Conservation (phyloP, 495 filamentous ascomycete species). For the Talaromyces trachyspermus region DNA sequence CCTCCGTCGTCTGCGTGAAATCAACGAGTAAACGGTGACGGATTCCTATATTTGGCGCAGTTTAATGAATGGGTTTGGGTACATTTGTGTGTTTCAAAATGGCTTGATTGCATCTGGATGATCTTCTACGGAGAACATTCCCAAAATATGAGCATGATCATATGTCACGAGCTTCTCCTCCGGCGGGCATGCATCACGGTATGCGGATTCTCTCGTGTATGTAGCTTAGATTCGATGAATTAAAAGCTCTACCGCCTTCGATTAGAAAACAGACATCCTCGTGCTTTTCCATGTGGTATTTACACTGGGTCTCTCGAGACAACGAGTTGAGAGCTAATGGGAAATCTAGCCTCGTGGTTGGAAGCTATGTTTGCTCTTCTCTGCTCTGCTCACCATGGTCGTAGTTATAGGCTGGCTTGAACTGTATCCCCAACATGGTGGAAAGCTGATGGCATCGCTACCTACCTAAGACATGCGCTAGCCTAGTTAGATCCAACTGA, state of each 20-base stretch:
- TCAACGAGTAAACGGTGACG: conserved; percentile 70
- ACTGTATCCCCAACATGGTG: too few relatives aligned
- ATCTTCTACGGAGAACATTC: background rate
- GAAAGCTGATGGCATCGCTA: too few relatives aligned
- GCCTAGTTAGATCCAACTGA: too few relatives aligned
- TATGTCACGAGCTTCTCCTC: conserved; percentile 4
- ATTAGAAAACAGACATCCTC: too few relatives aligned
- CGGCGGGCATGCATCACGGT: conserved; percentile 5
- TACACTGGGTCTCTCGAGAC: background rate
- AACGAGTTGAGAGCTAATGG: too few relatives aligned
- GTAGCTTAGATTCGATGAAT: conserved; percentile 9
- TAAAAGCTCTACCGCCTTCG: conserved; percentile 5
- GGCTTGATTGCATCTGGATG: conserved; percentile 7
- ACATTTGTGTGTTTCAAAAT: conserved; percentile 8
- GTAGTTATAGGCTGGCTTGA: too few relatives aligned
- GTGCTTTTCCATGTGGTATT: background rate
- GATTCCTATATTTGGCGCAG: conserved; percentile 8
- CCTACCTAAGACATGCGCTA: background rate
- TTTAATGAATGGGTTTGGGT: conserved; percentile 31
- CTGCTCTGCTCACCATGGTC: too few relatives aligned
- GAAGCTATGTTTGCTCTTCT: too few relatives aligned
- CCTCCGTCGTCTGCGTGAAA: conserved; percentile 94
- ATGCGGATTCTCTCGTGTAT: conserved; percentile 9
- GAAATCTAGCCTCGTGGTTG: too few relatives aligned
- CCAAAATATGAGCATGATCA: conserved; percentile 3